Evolutionary conservation across 495 filamentous ascomycete genomes (phyloP).

Genomic region (Niebla homalea): DNA sequence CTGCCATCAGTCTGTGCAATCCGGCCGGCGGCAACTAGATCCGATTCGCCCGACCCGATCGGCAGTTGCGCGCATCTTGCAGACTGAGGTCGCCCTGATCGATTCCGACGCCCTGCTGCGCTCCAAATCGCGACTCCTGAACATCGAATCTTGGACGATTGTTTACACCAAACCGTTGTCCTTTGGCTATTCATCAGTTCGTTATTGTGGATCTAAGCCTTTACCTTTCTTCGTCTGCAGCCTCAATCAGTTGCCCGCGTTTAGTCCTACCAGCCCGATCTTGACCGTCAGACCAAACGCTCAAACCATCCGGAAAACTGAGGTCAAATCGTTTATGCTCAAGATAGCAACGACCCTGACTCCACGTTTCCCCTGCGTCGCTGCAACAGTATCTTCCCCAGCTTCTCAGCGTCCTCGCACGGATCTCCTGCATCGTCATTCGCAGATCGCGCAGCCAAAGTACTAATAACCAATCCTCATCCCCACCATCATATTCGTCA

Average conservation of each 20-base stretch:
- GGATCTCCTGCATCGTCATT: not conserved
- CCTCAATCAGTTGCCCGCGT: not conserved
- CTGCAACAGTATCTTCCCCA: not conserved
- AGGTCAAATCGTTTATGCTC: no score
- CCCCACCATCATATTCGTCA: slow-evolving; percentile 9
- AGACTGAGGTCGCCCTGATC: slow-evolving; percentile 1
- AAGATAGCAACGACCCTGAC: no score
- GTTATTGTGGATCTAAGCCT: not conserved
- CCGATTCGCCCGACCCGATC: slow-evolving; percentile 1
- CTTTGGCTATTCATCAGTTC: not conserved
- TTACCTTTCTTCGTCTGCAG: not conserved
- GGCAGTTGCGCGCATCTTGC: slow-evolving; percentile 1
- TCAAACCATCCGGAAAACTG: not conserved
- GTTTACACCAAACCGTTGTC: not conserved
- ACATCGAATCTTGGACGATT: slow-evolving; percentile 5
- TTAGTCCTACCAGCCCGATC: no score
- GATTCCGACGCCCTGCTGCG: slow-evolving; percentile 5
- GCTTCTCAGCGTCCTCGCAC: not conserved
- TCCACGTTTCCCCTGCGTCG: not conserved
- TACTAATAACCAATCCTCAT: not conserved
- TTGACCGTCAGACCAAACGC: not conserved
- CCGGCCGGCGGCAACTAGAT: not conserved
- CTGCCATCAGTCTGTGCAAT: not conserved
- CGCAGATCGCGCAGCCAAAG: no score
- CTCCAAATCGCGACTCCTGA: slow-evolving; percentile 7